These are phyloP conservation scores for Trichocomaceae sp. DNA, from an alignment of 2,329 filamentous ascomycete species.

Conservation along the genomic window DNA sequence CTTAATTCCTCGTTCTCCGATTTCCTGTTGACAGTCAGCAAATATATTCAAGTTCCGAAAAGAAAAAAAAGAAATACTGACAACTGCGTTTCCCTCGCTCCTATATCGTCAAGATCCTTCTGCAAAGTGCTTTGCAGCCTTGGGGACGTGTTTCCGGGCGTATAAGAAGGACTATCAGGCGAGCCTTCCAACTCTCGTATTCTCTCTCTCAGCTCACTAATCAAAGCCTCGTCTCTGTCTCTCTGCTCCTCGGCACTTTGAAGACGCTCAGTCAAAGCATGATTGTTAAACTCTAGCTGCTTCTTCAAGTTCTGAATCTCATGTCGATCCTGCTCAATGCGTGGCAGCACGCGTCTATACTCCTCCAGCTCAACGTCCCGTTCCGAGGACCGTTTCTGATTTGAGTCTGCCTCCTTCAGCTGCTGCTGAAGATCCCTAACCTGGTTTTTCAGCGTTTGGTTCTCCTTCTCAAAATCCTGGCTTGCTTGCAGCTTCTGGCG, in stretches of 20 bases:
- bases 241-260: slow-evolving; percentile 39
- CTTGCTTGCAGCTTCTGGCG: slow-evolving; percentile 44
- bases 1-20: slow-evolving; percentile 36
- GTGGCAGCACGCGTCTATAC: slow-evolving; percentile 41
- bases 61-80: slow-evolving; percentile 17
- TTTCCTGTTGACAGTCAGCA: slow-evolving; percentile 24
- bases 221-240: slow-evolving; percentile 35
- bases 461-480: slow-evolving; percentile 45
- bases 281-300: slow-evolving; percentile 44
- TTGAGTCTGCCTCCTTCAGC: slow-evolving; percentile 40
- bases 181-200: slow-evolving; percentile 37
- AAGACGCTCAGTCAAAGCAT: slow-evolving; percentile 40
- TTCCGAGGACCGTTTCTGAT: slow-evolving; percentile 35
- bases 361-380: slow-evolving; percentile 38
- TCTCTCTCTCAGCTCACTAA: slow-evolving; percentile 38
- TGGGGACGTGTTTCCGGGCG: slow-evolving; percentile 33
- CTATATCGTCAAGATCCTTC: slow-evolving; percentile 38
- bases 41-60: slow-evolving; percentile 16
- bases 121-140: slow-evolving; percentile 35
- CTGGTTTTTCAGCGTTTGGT: slow-evolving; percentile 40
- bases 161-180: slow-evolving; percentile 32
- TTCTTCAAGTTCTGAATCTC: slow-evolving; percentile 45
- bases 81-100: slow-evolving; percentile 35
- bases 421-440: slow-evolving; percentile 43
- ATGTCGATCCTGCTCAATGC: slow-evolving; percentile 43